Evolutionary conservation across 2,329 filamentous ascomycete genomes (phyloP).

Genomic region (Aureobasidium subglaciale): DNA sequence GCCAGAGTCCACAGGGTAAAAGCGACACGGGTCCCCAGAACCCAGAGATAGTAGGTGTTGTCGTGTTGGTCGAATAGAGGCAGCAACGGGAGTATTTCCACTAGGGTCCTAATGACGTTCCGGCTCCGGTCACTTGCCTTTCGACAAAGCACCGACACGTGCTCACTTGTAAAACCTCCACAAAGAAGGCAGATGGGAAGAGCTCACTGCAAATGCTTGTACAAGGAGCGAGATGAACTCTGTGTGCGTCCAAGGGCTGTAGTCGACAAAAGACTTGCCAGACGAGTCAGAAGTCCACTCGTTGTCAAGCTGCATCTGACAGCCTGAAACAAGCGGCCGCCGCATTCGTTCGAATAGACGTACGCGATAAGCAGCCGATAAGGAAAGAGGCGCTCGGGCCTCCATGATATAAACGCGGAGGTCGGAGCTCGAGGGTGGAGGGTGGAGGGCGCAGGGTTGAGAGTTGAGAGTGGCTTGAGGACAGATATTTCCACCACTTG

Average conservation of each 20-base stretch:
- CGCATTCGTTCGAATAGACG: too few species aligned
- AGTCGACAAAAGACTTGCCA: not conserved
- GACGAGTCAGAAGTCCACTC: not conserved
- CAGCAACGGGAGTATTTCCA: conserved; percentile 9
- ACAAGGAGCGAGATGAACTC: not conserved
- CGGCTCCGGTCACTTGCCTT: not conserved
- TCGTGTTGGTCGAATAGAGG: not conserved
- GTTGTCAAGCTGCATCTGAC: not conserved
- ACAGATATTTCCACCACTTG: not conserved
- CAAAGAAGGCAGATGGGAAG: not conserved
- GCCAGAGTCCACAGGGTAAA: not conserved
- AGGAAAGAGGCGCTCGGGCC: too few species aligned
- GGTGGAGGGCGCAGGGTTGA: too few species aligned
- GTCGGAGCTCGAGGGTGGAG: not conserved
- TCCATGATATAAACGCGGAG: not conserved
- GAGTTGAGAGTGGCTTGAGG: not conserved
- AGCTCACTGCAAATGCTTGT: not conserved
- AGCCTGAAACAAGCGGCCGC: not conserved
- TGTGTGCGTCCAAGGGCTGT: not conserved
- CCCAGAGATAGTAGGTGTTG: not conserved
- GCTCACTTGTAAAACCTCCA: not conserved
- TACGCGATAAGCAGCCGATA: too few species aligned
- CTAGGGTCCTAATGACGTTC: conserved; percentile 10
- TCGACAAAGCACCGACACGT: not conserved
- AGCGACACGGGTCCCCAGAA: too few species aligned